Evolutionary conservation across 1,284 basidiomycete genomes (phyloP), one percentile per base, ranked within the genome.

Genomic region (Athelia sp.): DNA sequence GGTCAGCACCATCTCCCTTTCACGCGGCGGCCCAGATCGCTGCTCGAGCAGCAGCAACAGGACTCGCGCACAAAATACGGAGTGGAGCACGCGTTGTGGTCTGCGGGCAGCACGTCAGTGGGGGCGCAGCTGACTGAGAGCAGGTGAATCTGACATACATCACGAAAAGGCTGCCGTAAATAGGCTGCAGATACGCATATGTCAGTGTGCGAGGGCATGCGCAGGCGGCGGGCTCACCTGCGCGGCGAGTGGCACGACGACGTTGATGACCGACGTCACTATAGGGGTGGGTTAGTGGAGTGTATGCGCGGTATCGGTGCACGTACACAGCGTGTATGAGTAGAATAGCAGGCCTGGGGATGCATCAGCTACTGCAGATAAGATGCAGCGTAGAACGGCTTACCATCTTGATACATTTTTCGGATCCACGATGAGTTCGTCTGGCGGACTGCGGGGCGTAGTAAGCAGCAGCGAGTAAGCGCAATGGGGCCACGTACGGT

Each of bases 71-170:
- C 69, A 69, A 42, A 73, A 59, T 18, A 74, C 59, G 11, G 70
- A 72, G 58, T 74, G 72, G 18, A 75, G 50, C 15, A 72, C 69
- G 31, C 71, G 67, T 52, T 73, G 72, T 4, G 69, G 70, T 8
- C 70, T 74, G 45, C 29, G 26, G 19, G 26, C 26, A 4, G 26
- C n/a, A 50, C 17, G 17, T 22, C 9, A 51, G 10, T 42, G n/a
- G 13, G 8, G 22, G 32, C 10, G 3, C 4, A 29, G 15, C 6
- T 40, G 36, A n/a, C 36, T 8, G 19, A 9, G n/a, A 17, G 36
- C 6, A 23, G 31, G 32, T 18, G 15, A 47, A 15, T 58, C 65
- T 45, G 49, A 72, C 71, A 66, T 67, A 36, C 66, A n/a, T n/a
- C n/a, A n/a, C 66, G 17, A 73, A 64, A 71, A 70, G 71, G 47